Base-by-base conservation (phyloP, 1,139 yeast species). In the Kurtzmaniella quercitrusa region DNA sequence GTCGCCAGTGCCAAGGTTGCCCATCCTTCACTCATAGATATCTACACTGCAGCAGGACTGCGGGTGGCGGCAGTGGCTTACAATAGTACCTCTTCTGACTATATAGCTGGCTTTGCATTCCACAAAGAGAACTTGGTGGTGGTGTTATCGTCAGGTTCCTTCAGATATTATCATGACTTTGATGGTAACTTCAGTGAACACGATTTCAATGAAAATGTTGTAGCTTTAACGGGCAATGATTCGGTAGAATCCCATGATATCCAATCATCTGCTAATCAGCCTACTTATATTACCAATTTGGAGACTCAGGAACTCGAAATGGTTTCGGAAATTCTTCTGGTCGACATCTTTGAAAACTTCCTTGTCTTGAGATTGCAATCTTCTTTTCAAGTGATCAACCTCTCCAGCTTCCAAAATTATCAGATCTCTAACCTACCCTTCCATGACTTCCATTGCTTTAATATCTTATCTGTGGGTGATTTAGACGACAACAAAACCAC, bases 81-180 rank as follows among this genome's bases (percentile, higher is more conserved):
- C 64, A 69, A 75, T 65, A 70, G 80, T 64, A 59, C 65, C 2
- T 72, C 75, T 15, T 77, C 81, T 1, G 75, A 77, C 8, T 77
- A 87, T 42, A 68, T 78, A 1, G 77, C 78, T 9, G 73, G 84
- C 18, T 82, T 81, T 37, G 80, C 81, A 25, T 73, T 72, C 50
- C 45, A 79, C 59, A 78, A 44, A 47, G 95, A 87, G 50, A 73
- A 77, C 44, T 68, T 90, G 45, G 63, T 85, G 16, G 77, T 89
- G 9, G 77, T 88, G 0, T 63, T 85, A 25, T 75, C 73, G 34
- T 72, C 73, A 46, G 75, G 89, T 1, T 68, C 70, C 33, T 78
- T 77, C 37, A 67, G 96, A 48, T 67, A 75, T 41, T 91, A 90
- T 57, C 65, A 75, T 41, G 91, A 87, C 52, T 80, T 86, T 49